These are phyloP conservation scores for Fusarium multiceps DNA, from an alignment of 2,329 filamentous ascomycete genomes.

Conservation along the genomic window DNA sequence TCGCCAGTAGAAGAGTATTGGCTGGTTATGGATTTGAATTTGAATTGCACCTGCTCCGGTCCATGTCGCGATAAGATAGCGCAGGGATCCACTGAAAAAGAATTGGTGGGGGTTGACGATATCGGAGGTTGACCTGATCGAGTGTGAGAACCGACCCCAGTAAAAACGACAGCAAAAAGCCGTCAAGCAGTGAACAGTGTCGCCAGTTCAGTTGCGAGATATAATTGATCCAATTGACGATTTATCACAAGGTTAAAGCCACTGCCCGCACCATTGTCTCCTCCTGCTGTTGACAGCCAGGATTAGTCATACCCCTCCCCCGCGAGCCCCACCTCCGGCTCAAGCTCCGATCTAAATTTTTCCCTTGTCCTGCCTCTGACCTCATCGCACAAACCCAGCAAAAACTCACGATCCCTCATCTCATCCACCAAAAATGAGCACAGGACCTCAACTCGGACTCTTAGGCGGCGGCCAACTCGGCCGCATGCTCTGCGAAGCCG, in stretches of 20 bases:
- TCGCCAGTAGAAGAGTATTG: too few relatives aligned
- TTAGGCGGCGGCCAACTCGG: constrained; percentile 80
- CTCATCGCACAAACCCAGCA: constrained; percentile 21
- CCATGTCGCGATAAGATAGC: neutral
- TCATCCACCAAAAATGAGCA: constrained; percentile 9
- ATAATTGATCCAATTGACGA: neutral
- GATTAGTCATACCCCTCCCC: constrained; percentile 5
- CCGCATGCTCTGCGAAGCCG: constrained; percentile 93
- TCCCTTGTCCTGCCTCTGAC: constrained; percentile 14
- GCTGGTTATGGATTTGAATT: neutral
- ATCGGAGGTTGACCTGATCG: constrained; percentile 9
- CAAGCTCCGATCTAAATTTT: constrained; percentile 26
- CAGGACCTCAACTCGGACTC: constrained; percentile 56
- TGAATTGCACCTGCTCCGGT: too few relatives aligned
- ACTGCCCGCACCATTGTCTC: neutral
- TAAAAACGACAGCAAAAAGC: accelerated
- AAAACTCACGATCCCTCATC: neutral
- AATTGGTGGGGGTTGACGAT: neutral
- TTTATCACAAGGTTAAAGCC: neutral
- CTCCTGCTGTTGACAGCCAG: too few relatives aligned
- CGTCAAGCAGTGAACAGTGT: accelerated
- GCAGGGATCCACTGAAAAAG: neutral
- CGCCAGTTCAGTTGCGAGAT: accelerated
- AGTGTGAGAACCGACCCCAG: neutral
- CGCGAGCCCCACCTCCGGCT: constrained; percentile 1